Base-by-base conservation (phyloP, 108 stramenopile species). In the Skeletonema potamos region DNA sequence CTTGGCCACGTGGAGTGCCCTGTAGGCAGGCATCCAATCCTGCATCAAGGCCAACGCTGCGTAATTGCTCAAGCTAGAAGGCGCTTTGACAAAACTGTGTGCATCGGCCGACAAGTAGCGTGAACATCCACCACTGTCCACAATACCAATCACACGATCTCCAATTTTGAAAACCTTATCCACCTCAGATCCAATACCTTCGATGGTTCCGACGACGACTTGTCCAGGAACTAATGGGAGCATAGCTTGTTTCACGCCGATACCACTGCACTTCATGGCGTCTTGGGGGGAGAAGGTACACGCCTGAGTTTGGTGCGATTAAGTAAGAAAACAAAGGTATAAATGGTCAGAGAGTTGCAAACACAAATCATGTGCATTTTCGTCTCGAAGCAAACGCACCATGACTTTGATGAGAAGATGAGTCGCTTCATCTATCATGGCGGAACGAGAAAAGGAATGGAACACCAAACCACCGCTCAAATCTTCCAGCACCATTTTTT, bases 21-120 rank as follows among this genome's bases (percentile, higher is more conserved):
- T 88, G 51, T 91, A 89, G 5, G 92, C 92, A 9, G 84, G 57
- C 71, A 93, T 79, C 65, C 89, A 93, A n/a, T 84, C 86, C 36
- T 91, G 87, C 33, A 83, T 77, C 74, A 93, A 61, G 61, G 86
- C 86, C 5, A 78, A 76, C 3, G 86, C 86, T 18, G 22, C 43
- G 15, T 79, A 72, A 13, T 84, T 73, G 33, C 83, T 79, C 22
- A 87, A 57, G 36, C 43, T 81, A 20, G 43, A 13, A 5, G 89
- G 77, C 30, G 90, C 82, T 30, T 86, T 86, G 64, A 88, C 57
- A 26, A 93, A 54, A 4, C 74, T 66, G 15, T 73, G 74, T 37
- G 65, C 82, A 9, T 65, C 61, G 26, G 86, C 51, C 27, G 75
- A 77, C 20, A 77, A 73, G 69, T 82, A 90, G 15, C 88, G 70